Conservation (phyloP, 1,284 basidiomycete genomes). For the Ceratobasidium sp. region DNA sequence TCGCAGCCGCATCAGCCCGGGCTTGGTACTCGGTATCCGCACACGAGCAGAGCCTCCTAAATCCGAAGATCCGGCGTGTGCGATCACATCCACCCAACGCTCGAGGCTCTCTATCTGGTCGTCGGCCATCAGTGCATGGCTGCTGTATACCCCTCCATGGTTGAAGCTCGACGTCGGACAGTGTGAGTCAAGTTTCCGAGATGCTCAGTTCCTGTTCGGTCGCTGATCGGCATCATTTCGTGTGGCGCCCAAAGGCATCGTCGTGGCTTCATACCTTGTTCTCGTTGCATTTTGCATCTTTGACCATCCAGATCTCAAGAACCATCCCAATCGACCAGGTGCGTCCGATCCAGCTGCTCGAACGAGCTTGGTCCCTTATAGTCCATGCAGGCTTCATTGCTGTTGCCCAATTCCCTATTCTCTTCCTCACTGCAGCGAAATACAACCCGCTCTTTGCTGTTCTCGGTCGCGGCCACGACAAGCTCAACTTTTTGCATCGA, state of each 20-base stretch:
- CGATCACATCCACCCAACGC: not conserved
- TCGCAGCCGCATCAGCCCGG: conserved; percentile 39
- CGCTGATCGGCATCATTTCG: conserved; percentile 2
- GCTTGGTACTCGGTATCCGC: conserved; percentile 32
- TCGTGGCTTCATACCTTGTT: conserved; percentile 40
- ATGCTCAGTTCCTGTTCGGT: not conserved
- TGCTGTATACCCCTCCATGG: conserved; percentile 37
- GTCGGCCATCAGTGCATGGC: conserved; percentile 20
- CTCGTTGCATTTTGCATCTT: conserved; percentile 60
- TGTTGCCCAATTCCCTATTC: conserved; percentile 74
- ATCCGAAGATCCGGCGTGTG: not conserved
- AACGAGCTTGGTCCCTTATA: conserved; percentile 28
- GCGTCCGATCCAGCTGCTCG: conserved; percentile 42
- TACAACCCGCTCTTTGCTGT: conserved; percentile 73
- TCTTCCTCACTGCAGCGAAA: conserved; percentile 77
- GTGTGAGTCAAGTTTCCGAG: not conserved
- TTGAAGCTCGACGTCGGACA: conserved; percentile 23
- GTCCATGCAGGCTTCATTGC: conserved; percentile 69
- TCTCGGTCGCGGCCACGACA: conserved; percentile 76
- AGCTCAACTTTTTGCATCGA: conserved; percentile 79
- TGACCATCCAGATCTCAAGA: conserved; percentile 58
- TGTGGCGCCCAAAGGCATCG: conserved; percentile 29
- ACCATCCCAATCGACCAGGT: conserved; percentile 73
- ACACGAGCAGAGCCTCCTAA: conserved; percentile 2
- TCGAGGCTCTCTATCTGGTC: conserved; percentile 9